Evolutionary conservation across 164 flowering plant species (phyloP).

Genomic region (Liriodendron chinense): DNA sequence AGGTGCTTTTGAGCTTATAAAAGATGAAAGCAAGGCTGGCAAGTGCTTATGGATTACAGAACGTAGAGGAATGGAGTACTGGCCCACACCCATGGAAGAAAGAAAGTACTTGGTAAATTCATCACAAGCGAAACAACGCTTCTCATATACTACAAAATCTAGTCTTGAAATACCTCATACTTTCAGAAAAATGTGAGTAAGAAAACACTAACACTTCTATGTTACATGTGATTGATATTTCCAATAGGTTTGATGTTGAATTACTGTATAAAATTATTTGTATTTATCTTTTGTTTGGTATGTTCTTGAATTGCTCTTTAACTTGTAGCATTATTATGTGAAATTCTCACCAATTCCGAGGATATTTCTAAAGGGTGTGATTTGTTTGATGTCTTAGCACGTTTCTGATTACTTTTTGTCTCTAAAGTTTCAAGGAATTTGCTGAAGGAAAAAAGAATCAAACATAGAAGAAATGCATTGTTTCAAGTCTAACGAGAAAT

Average conservation of each 20-base stretch:
- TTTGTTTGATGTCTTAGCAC: too few species aligned
- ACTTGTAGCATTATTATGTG: too few species aligned
- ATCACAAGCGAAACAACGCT: constrained; percentile 35
- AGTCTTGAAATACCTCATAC: constrained; percentile 58
- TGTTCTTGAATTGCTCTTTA: too few species aligned
- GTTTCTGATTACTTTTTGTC: too few species aligned
- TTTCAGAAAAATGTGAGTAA: constrained; percentile 77
- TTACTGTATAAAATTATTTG: not conserved
- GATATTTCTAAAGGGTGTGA: too few species aligned
- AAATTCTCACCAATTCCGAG: too few species aligned
- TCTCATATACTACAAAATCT: constrained; percentile 19
- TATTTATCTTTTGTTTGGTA: too few species aligned
- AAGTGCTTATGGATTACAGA: constrained; percentile 90
- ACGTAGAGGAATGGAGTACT: constrained; percentile 89
- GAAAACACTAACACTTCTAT: not conserved
- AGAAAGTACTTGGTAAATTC: constrained; percentile 54
- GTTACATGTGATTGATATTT: not conserved
- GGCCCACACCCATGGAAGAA: constrained; percentile 88
- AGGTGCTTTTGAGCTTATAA: constrained; percentile 93
- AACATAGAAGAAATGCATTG: too few species aligned
- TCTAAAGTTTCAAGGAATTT: too few species aligned
- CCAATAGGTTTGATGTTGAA: constrained; percentile 1
- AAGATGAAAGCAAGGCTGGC: constrained; percentile 85
- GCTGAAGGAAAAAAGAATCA: too few species aligned
- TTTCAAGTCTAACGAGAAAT: too few species aligned